phyloP scores from a whole-genome alignment of 345 rosid species.

The Pistacia vera region DNA sequence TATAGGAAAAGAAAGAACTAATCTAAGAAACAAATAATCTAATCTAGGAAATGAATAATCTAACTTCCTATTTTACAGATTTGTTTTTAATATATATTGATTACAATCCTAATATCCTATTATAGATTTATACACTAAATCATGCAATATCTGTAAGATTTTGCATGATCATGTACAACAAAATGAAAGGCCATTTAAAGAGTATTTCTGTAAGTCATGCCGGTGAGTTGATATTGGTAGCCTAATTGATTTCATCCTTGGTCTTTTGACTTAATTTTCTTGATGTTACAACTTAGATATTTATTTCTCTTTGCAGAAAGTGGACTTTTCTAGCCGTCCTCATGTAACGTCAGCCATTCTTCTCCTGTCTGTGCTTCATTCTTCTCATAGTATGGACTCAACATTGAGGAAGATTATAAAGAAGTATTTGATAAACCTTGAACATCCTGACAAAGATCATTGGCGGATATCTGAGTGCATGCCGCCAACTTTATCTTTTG shows the following conservation, averaged over 20 bases:
- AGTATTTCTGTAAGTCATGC: not conserved
- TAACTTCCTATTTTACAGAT: too few species aligned
- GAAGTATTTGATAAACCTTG: conserved; percentile 32
- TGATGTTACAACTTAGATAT: conserved; percentile 1
- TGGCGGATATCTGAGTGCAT: conserved; percentile 20
- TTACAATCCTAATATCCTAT: too few species aligned
- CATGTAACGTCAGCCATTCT: conserved; percentile 55
- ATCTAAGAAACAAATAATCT: too few species aligned
- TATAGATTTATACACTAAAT: too few species aligned
- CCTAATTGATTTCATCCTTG: not conserved
- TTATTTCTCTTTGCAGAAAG: conserved; percentile 43
- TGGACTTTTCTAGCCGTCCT: conserved; percentile 70
- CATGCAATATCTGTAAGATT: too few species aligned
- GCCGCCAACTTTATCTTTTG: conserved; percentile 45
- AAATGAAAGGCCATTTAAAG: not conserved
- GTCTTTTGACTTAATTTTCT: not conserved
- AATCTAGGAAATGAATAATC: too few species aligned
- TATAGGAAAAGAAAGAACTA: too few species aligned
- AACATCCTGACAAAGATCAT: conserved; percentile 29
- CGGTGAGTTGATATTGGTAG: not conserved
- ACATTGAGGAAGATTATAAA: conserved; percentile 31
- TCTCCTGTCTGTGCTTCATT: conserved; percentile 54
- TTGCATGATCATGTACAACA: too few species aligned
- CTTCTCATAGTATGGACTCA: conserved; percentile 27
- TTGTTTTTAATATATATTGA: too few species aligned